A percentile compares a stretch with the other conserved stretches of the same genome.
These are phyloP conservation scores for Rhynchosporium graminicola DNA, from an alignment of 2,329 filamentous ascomycete genomes.

Conservation along the genomic window DNA sequence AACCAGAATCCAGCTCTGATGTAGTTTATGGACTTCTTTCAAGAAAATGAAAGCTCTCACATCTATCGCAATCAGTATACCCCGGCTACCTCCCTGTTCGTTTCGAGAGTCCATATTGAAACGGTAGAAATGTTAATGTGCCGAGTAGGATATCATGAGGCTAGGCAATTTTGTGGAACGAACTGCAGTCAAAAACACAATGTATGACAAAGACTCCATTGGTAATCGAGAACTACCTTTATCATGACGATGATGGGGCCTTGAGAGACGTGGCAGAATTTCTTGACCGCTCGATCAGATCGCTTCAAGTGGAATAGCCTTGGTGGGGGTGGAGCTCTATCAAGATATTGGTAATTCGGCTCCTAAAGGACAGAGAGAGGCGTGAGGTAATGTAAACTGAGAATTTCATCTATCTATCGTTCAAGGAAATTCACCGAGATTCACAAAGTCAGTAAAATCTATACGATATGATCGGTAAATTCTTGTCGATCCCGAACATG, in stretches of 20 bases:
- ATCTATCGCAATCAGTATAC: slow-evolving; percentile 71
- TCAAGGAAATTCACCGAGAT: too few species aligned
- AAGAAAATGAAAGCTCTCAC: slow-evolving; percentile 24
- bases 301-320: slow-evolving; percentile 7
- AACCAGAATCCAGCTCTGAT: background rate
- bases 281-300: background rate
- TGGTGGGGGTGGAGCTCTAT: slow-evolving; percentile 5
- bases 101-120: slow-evolving; percentile 29
- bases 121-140: too few species aligned
- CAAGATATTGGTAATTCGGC: background rate
- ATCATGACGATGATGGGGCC: too few species aligned
- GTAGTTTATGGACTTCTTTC: background rate
- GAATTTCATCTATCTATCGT: too few species aligned
- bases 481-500: too few species aligned
- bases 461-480: too few species aligned
- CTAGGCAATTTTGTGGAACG: background rate
- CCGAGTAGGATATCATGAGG: background rate
- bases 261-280: too few species aligned
- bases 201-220: background rate
- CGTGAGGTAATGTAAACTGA: too few species aligned
- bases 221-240: too few species aligned
- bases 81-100: slow-evolving; percentile 41
- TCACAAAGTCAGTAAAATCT: too few species aligned
- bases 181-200: background rate
- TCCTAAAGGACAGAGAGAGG: too few species aligned